Evolutionary conservation across 345 rosid species (phyloP).

Genomic region (Hibiscus syriacus): DNA sequence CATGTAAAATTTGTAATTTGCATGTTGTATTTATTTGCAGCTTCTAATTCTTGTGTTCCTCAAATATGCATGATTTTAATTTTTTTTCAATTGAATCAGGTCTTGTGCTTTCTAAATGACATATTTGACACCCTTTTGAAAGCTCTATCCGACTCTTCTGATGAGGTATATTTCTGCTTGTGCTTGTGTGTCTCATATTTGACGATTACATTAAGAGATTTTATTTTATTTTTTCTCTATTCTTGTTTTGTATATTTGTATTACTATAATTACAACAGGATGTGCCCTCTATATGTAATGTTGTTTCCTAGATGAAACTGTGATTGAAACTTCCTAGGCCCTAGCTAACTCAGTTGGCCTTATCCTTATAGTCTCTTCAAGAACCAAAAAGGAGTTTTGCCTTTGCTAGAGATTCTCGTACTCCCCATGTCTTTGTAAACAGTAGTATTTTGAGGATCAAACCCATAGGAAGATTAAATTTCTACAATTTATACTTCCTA

Average conservation of each 20-base stretch:
- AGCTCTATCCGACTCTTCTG: conserved; percentile 87
- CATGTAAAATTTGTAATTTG: conserved; percentile 3
- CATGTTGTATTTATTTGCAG: background rate
- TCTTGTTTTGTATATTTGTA: background rate
- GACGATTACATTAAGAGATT: background rate
- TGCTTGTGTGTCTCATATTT: background rate
- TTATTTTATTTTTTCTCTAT: background rate
- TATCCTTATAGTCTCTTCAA: background rate
- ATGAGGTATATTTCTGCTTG: conserved; percentile 47
- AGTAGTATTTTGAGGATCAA: too few relatives aligned
- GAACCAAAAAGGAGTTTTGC: background rate
- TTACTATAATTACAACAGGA: background rate
- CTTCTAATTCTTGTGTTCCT: background rate
- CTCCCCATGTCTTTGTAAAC: background rate
- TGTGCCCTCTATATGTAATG: background rate
- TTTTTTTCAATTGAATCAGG: conserved; percentile 45
- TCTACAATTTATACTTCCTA: too few relatives aligned
- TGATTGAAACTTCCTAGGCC: too few relatives aligned
- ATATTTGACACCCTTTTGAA: conserved; percentile 84
- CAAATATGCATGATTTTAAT: background rate
- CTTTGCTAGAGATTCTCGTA: background rate
- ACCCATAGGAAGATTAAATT: too few relatives aligned
- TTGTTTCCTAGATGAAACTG: background rate
- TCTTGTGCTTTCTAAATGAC: conserved; percentile 62
- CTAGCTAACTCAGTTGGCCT: background rate